phyloP scores from a whole-genome alignment of 208 protist species.

The Trypanosoma congolense region DNA sequence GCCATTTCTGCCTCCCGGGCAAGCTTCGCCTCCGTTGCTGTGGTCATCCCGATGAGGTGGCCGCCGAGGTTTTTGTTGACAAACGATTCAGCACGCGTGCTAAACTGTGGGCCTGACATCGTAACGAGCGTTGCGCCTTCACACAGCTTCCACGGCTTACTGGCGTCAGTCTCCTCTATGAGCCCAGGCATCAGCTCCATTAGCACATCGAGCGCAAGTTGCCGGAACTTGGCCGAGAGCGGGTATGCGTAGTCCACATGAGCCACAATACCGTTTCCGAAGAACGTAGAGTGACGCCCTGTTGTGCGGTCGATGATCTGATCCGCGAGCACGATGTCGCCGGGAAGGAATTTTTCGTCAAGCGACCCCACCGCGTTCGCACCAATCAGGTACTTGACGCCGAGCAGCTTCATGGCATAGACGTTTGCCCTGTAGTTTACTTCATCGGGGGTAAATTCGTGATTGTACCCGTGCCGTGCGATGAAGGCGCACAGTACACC shows the following conservation, averaged over 20 bases:
- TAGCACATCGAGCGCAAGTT: slow-evolving; percentile 32
- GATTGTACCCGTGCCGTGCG: slow-evolving; percentile 74
- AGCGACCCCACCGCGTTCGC: slow-evolving; percentile 89
- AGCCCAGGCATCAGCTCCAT: slow-evolving; percentile 17
- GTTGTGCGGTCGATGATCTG: slow-evolving; percentile 87
- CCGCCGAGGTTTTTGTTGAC: slow-evolving; percentile 72
- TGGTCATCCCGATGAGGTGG: slow-evolving; percentile 92
- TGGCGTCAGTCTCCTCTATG: slow-evolving; percentile 26
- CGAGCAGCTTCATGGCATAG: slow-evolving; percentile 85
- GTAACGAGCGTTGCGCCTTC: slow-evolving; percentile 62
- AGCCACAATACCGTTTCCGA: slow-evolving; percentile 68
- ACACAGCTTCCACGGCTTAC: slow-evolving; percentile 43
- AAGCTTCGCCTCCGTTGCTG: slow-evolving; percentile 84
- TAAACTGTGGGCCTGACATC: slow-evolving; percentile 92
- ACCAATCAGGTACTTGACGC: slow-evolving; percentile 77
- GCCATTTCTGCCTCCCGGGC: slow-evolving; percentile 90
- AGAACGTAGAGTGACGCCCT: slow-evolving; percentile 76
- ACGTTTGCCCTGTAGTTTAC: slow-evolving; percentile 92
- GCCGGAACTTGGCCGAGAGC: slow-evolving; percentile 43
- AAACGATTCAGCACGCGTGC: slow-evolving; percentile 78
- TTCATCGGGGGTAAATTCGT: slow-evolving; percentile 75
- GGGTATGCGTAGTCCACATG: slow-evolving; percentile 84
- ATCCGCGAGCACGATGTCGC: slow-evolving; percentile 84
- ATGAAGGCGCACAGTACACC: slow-evolving; percentile 77
- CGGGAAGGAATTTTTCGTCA: slow-evolving; percentile 57